Percentiles rank a stretch among this genome's conserved stretches.
Conservation (phyloP, 208 protist genomes). For the Porcisia deanei region DNA sequence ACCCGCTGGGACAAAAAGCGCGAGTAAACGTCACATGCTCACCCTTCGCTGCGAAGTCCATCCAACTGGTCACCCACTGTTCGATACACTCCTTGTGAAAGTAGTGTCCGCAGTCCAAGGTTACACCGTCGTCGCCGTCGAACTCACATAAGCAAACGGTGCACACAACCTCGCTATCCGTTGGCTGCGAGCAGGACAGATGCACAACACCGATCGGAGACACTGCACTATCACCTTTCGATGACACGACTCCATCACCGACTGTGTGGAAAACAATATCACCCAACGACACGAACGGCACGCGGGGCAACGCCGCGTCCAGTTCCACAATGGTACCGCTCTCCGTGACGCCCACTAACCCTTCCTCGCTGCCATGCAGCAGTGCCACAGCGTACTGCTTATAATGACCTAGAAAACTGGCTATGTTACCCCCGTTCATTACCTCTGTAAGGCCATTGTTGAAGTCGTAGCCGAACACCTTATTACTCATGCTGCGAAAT, state of each 20-base stretch:
- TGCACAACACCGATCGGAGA: slow-evolving; percentile 10
- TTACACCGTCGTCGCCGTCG: slow-evolving; percentile 66
- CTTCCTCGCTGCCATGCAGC: slow-evolving; percentile 2
- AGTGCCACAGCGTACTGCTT: slow-evolving; percentile 38
- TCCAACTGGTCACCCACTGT: slow-evolving; percentile 68
- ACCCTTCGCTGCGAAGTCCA: slow-evolving; percentile 67
- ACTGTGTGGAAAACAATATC: slow-evolving; percentile 25
- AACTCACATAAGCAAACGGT: slow-evolving; percentile 85
- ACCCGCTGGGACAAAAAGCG: slow-evolving; percentile 81
- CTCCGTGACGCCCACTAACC: slow-evolving; percentile 33
- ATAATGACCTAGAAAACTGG: slow-evolving; percentile 44
- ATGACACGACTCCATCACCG: slow-evolving; percentile 11
- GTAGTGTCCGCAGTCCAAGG: slow-evolving; percentile 82
- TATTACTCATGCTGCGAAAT: slow-evolving; percentile 34
- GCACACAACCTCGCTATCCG: slow-evolving; percentile 50
- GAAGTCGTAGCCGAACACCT: slow-evolving; percentile 67
- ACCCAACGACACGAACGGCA: slow-evolving; percentile 15
- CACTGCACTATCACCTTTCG: slow-evolving; percentile 6
- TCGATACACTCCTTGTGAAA: slow-evolving; percentile 83
- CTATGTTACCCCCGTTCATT: slow-evolving; percentile 3
- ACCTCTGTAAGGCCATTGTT: slow-evolving; percentile 55
- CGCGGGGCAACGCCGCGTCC: slow-evolving; percentile 3
- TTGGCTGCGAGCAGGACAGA: slow-evolving; percentile 16
- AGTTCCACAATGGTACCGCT: slow-evolving; percentile 22
- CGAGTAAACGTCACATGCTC: slow-evolving; percentile 86